Evolutionary conservation across 768 basidiomycete genomes (phyloP), one percentile per base, ranked within the genome.

Genomic region (Chalciporus sphaerocephalus): DNA sequence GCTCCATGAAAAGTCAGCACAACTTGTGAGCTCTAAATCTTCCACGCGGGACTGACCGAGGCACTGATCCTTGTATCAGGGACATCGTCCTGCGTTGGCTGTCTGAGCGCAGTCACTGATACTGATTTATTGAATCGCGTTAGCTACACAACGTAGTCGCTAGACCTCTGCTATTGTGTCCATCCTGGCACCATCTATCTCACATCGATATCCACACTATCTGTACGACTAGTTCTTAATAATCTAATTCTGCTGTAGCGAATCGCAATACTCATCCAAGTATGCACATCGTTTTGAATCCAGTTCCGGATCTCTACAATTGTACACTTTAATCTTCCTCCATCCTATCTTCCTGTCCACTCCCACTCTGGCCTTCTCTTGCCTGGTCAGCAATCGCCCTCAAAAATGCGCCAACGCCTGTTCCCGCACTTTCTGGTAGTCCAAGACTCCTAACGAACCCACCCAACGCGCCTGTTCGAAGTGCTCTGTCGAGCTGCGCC

Each of bases 1-100:
- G 92, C 63, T 96, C 92, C 2, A 94, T 95, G 86, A 94, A 93
- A 67, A 93, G 84, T 58, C 87, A 90, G 65, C 92, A 96, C 65
- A 96, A 96, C 61, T 70, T 96, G 85, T 88, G 55, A 44, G 87
- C 63, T 25, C 21, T 8, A 16, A 3, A 10, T 6, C 8, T 6
- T 39, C 15, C 9, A 17, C 3, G 5, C 3, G 21, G 24, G 30
- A 21, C 16, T 2, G 11, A 15, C 15, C 18, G 17, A 15, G 41
- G 40, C n/a, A 37, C 35, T 52, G 24, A 52, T 13, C 4, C 8
- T 3, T 17, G 6, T 28, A 17, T 23, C 35, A 87, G 85, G 48
- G 91, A 93, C 60, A 92, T 94, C 49, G 83, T 94, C 6, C 65
- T 95, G 10, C 81, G 92, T 57, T 95, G 92, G 92, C 74, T 95